Base-by-base conservation (phyloP, 164 flowering plant genomes). In the Berberis thunbergii region DNA sequence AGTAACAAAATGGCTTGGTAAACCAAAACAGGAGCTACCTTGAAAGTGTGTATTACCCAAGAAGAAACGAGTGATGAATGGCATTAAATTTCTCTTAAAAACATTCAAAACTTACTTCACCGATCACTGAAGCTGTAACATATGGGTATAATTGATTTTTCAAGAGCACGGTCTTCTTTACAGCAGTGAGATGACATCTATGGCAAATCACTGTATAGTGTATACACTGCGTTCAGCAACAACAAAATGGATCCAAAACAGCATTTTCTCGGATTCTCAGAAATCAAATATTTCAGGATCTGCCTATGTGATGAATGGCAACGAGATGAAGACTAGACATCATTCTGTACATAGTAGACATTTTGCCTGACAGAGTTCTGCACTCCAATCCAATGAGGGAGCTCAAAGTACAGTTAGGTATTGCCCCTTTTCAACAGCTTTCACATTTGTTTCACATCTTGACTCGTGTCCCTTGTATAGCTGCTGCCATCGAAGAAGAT, bases 401-500 rank as follows among this genome's bases (percentile, higher is more conserved):
- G 26, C 26, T 26, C 26, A 26, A 26, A 26, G 26, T 26, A 26
- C 26, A 26, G 26, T 26, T 26, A 26, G 26, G 26, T 26, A 26
- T 26, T 26, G 26, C 26, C 26, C 26, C 26, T 0, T 26, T 46
- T 41, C 3, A 46, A 38, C 49, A 64, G 64, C 49, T 39, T 54
- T 2, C 6, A 26, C 64, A 5, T 40, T 50, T 48, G 67, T 60
- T 64, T 61, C 65, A 74, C 58, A 45, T 39, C 57, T 58, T 61
- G 40, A 68, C 67, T 44, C 98, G 86, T 4, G 72, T 85, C 56
- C 73, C 81, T 67, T 76, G 83, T 57, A 86, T 42, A 43, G 96
- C 97, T 57, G 90, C 91, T 69, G 87, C 72, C 77, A 92, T 79
- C 11, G 93, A 74, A 54, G 93, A 89, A 0, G 98, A 87, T 63